Percentiles rank a stretch among this genome's conserved stretches.
phyloP scores from a whole-genome alignment of 2,329 filamentous ascomycete genomes.

The Aspergillus awamori region DNA sequence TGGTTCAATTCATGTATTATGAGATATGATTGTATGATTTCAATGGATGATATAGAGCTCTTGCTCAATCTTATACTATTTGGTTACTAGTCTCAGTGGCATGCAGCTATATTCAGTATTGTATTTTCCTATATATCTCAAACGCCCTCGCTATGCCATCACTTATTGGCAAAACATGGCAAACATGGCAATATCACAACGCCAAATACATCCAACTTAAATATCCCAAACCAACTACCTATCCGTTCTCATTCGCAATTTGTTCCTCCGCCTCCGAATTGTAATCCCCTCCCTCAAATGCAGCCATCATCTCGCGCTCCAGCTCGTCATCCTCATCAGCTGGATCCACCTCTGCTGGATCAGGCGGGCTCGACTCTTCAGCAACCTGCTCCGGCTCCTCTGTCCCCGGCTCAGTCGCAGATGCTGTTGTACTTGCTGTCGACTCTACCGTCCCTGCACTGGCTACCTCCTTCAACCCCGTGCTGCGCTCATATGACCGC shows the following conservation, averaged over 20 bases:
- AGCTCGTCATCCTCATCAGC: slow-evolving; percentile 52
- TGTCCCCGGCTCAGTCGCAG: slow-evolving; percentile 20
- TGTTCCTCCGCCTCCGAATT: slow-evolving; percentile 41
- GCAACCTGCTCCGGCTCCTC: slow-evolving; percentile 31
- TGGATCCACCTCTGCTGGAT: slow-evolving; percentile 24
- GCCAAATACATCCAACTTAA: slow-evolving; percentile 3
- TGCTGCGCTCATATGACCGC: slow-evolving; percentile 46
- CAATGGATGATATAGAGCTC: neutral
- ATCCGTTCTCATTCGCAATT: slow-evolving; percentile 34
- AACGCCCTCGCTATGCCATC: slow-evolving; percentile 38
- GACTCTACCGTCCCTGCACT: slow-evolving; percentile 25
- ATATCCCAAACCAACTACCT: neutral
- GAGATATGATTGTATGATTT: neutral
- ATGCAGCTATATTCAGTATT: neutral
- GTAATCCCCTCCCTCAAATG: slow-evolving; percentile 53
- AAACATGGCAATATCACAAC: neutral
- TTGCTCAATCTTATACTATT: neutral
- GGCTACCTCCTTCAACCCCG: slow-evolving; percentile 42
- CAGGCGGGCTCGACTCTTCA: too few relatives aligned
- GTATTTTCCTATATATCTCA: neutral
- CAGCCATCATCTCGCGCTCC: slow-evolving; percentile 61
- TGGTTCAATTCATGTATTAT: slow-evolving; percentile 1
- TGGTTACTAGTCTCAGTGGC: neutral
- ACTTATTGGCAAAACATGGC: neutral
- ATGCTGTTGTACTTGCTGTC: slow-evolving; percentile 17